A percentile compares a stretch with the other conserved stretches of the same genome.
phyloP scores from a whole-genome alignment of 805 yeast species.

The Metschnikowia corniflorae region DNA sequence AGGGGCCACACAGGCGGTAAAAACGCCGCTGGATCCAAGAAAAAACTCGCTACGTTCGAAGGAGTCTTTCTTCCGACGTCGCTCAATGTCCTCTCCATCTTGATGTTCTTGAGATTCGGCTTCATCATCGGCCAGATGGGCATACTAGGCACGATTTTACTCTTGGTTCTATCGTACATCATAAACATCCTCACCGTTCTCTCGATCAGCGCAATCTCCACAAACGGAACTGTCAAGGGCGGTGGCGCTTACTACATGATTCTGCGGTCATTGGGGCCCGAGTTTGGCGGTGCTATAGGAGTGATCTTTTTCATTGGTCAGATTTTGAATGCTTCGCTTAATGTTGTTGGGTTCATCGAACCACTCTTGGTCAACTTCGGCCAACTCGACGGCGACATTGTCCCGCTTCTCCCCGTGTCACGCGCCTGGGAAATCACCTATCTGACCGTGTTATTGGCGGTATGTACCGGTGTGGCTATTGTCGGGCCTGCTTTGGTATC shows the following conservation, averaged over 20 bases:
- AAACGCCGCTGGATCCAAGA: background rate
- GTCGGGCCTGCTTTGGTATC: slow-evolving; percentile 82
- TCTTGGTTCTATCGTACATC: slow-evolving; percentile 68
- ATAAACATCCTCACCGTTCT: slow-evolving; percentile 83
- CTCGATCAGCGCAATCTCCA: slow-evolving; percentile 91
- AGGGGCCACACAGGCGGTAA: background rate
- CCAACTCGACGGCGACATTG: slow-evolving; percentile 49
- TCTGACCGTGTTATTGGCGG: slow-evolving; percentile 62
- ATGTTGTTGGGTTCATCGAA: slow-evolving; percentile 93
- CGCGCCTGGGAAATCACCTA: slow-evolving; percentile 67
- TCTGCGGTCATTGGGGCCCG: slow-evolving; percentile 92
- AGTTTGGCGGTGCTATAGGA: slow-evolving; percentile 97
- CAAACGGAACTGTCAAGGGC: slow-evolving; percentile 95
- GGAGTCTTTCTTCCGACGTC: slow-evolving; percentile 96
- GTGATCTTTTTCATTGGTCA: slow-evolving; percentile 93
- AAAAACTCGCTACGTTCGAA: slow-evolving; percentile 72
- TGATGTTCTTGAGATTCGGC: slow-evolving; percentile 94
- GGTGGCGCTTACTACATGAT: slow-evolving; percentile 99
- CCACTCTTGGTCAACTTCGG: slow-evolving; percentile 85
- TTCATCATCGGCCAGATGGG: slow-evolving; percentile 96
- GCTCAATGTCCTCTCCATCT: slow-evolving; percentile 84
- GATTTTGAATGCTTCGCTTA: slow-evolving; percentile 84
- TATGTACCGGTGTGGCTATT: slow-evolving; percentile 73
- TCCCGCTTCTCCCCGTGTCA: slow-evolving; percentile 61
- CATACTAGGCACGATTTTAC: slow-evolving; percentile 64